phyloP scores from a whole-genome alignment of 2,329 filamentous ascomycete genomes.

The Rutstroemia sp. region DNA sequence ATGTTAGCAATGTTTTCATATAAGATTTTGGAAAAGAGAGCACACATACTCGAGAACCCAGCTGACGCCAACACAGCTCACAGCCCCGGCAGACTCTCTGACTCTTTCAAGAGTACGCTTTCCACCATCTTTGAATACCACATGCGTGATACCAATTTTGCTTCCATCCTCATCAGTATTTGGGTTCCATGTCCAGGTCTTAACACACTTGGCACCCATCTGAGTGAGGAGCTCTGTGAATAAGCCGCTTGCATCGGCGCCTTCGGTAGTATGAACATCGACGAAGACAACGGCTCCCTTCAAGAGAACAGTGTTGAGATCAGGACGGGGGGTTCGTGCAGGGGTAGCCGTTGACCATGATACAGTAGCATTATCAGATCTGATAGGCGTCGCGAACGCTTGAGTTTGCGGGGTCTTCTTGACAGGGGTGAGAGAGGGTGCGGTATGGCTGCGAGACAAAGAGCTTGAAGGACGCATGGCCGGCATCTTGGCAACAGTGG shows the following conservation, averaged over 20 bases:
- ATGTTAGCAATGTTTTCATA: constrained; percentile 27
- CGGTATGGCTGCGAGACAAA: constrained; percentile 42
- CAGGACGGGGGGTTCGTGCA: constrained; percentile 46
- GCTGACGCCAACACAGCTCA: constrained; percentile 79
- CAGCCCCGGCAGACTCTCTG: constrained; percentile 60
- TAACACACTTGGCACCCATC: constrained; percentile 76
- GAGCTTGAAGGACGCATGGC: constrained; percentile 34
- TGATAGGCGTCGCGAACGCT: constrained; percentile 31
- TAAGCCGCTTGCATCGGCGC: constrained; percentile 71
- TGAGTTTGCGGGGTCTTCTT: constrained; percentile 30
- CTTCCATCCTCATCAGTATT: constrained; percentile 27
- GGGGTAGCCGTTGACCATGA: constrained; percentile 49
- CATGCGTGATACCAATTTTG: constrained; percentile 74
- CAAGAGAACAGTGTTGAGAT: constrained; percentile 48
- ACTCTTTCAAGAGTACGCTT: constrained; percentile 77
- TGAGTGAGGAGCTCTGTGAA: constrained; percentile 72
- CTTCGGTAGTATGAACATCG: constrained; percentile 76
- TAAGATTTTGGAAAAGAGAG: neutral
- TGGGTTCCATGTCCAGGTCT: constrained; percentile 65
- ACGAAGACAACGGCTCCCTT: constrained; percentile 72
- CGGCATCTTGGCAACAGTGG: constrained; percentile 37
- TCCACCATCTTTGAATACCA: constrained; percentile 83
- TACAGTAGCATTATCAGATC: constrained; percentile 37
- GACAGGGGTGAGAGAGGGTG: constrained; percentile 47
- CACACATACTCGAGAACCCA: constrained; percentile 79